Percentiles rank a stretch among this genome's conserved stretches.
Evolutionary conservation across 495 filamentous ascomycete genomes (phyloP).

Genomic region (Xylaria sp.): DNA sequence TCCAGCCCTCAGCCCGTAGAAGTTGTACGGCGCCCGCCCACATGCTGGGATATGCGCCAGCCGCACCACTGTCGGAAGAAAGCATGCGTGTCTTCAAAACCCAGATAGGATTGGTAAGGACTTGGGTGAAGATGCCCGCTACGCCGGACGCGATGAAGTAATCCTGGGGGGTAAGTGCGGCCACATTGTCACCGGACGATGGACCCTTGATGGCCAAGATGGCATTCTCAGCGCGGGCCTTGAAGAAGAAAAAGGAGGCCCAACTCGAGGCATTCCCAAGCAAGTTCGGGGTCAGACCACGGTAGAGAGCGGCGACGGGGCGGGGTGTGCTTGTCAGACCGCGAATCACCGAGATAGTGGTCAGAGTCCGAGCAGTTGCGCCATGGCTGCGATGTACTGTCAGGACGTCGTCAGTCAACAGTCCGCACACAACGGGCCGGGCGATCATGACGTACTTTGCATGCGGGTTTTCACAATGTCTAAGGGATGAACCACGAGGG

Average conservation of each 20-base stretch:
- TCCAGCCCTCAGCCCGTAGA: constrained; percentile 69
- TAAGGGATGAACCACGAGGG: constrained; percentile 82
- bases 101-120: constrained; percentile 96
- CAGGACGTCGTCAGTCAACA: constrained; percentile 12
- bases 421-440: not conserved
- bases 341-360: constrained; percentile 54
- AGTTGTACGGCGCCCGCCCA: constrained; percentile 70
- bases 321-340: constrained; percentile 48
- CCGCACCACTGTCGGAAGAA: constrained; percentile 71
- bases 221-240: constrained; percentile 52
- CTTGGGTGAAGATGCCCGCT: constrained; percentile 76
- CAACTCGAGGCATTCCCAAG: constrained; percentile 89
- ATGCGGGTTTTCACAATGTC: constrained; percentile 96
- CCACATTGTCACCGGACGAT: not conserved
- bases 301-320: constrained; percentile 74
- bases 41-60: constrained; percentile 84
- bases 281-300: constrained; percentile 88
- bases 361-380: constrained; percentile 40
- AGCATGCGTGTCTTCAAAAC: constrained; percentile 99
- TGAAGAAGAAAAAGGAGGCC: constrained; percentile 87
- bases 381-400: constrained; percentile 47
- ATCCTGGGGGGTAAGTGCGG: constrained; percentile 68
- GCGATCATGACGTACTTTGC: constrained; percentile 64
- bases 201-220: constrained; percentile 38
- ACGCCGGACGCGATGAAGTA: constrained; percentile 83